Evolutionary conservation across 257 asterid genomes (phyloP).

Genomic region (Voacanga thouarsii): DNA sequence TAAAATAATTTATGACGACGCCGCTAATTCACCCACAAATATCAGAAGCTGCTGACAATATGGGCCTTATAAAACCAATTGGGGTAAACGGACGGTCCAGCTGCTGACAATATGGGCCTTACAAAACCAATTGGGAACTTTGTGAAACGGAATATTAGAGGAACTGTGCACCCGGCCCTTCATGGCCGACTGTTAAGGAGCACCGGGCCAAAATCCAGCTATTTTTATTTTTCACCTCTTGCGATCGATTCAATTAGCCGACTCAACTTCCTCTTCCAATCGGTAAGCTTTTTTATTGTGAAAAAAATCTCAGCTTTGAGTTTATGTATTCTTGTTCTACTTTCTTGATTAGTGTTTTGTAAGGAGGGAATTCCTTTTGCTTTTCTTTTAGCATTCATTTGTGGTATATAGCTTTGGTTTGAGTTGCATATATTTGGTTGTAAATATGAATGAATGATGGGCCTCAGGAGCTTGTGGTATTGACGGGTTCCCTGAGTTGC

Average conservation of each 20-base stretch:
- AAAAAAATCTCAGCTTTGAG: neutral
- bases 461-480: neutral
- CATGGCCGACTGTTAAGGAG: neutral
- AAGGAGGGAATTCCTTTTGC: neutral
- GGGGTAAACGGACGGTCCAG: too few relatives aligned
- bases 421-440: neutral
- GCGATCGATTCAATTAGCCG: too few relatives aligned
- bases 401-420: neutral
- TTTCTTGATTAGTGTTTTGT: neutral
- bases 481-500: neutral
- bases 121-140: too few relatives aligned
- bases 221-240: neutral
- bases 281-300: neutral
- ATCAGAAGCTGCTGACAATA: too few relatives aligned
- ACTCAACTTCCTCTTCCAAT: neutral
- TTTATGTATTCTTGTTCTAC: too few relatives aligned
- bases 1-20: too few relatives aligned
- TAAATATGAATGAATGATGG: neutral
- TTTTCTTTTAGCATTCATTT: neutral
- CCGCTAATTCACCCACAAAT: too few relatives aligned
- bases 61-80: too few relatives aligned
- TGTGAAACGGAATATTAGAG: too few relatives aligned
- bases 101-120: too few relatives aligned
- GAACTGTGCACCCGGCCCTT: too few relatives aligned
- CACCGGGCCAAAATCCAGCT: neutral